A percentile compares a stretch with the other conserved stretches of the same genome.
These are phyloP conservation scores for Hypoxylon sp. DNA, from an alignment of 2,329 filamentous ascomycete species.

Conservation along the genomic window DNA sequence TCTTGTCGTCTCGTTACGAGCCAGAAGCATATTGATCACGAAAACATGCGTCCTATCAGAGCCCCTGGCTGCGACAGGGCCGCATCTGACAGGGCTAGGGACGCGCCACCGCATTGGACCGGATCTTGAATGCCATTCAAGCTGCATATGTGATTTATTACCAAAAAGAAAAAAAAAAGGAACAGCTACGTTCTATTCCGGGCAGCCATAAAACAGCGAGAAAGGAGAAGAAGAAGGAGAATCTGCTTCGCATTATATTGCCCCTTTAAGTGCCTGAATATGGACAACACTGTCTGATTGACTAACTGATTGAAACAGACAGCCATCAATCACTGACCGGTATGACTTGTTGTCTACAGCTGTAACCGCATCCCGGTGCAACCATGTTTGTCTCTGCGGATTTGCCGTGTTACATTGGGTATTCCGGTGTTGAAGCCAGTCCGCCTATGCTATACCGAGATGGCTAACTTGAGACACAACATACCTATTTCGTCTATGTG, in stretches of 20 bases:
- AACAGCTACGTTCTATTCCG: not conserved
- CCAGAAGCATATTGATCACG: slow-evolving; percentile 23
- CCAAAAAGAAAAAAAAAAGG: too few relatives aligned
- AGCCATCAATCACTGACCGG: slow-evolving; percentile 4
- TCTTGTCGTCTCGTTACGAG: slow-evolving; percentile 32
- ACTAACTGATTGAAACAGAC: too few relatives aligned
- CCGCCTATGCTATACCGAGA: slow-evolving; percentile 5
- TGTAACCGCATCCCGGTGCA: slow-evolving; percentile 14
- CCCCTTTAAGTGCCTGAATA: slow-evolving; percentile 4
- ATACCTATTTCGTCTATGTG: slow-evolving; percentile 10
- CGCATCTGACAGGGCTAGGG: slow-evolving; percentile 17
- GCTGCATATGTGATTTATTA: slow-evolving; percentile 13
- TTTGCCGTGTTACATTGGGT: slow-evolving; percentile 8
- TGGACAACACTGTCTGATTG: not conserved
- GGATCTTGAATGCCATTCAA: slow-evolving; percentile 23
- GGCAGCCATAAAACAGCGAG: not conserved
- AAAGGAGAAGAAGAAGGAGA: not conserved
- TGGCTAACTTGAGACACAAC: slow-evolving; percentile 3
- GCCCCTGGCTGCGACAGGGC: slow-evolving; percentile 3
- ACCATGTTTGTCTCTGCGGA: slow-evolving; percentile 18
- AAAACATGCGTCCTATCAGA: slow-evolving; percentile 29
- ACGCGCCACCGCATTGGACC: slow-evolving; percentile 24
- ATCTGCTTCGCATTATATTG: slow-evolving; percentile 24
- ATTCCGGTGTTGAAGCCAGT: slow-evolving; percentile 5
- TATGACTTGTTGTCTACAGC: slow-evolving; percentile 12